Evolutionary conservation across 306 rosid species (phyloP), one percentile per base, ranked within the genome.

Genomic region (Cicer pinnatifidum): DNA sequence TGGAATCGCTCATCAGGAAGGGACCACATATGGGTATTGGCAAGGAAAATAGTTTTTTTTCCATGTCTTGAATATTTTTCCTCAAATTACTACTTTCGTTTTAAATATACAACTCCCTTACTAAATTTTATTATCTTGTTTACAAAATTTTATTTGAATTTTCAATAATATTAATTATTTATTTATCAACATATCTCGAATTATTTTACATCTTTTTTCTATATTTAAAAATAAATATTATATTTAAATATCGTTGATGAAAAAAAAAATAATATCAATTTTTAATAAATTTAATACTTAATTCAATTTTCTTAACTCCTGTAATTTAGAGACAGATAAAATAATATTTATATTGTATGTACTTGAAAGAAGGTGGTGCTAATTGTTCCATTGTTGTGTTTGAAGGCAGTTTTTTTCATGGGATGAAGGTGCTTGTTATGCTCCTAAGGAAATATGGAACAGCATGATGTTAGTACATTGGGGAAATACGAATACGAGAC

Each of bases 351-450:
- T 17, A 45, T 19, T 53, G 45, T 78, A 37, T 76, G 61, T 45
- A 23, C 57, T 60, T 61, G 40, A 69, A 38, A 50, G 56, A 59
- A 72, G 68, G 38, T 13, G 4, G 38, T 65, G 80, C 81, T 89
- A 83, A 87, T 76, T 66, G 80, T 43, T 82, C 71, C 43, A 16
- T 75, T 73, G 82, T 75, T 83, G 53, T 75, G 45, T 79, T 69
- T 82, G 85, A 89, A 74, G 87, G 81, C 99, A 94, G 99, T 94
- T 78, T 67, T 94, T 91, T 85, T 87, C 99, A 65, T 94, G 99
- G 99, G 99, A 94, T 84, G 99, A 94, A 88, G 97, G 99, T 79
- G 97, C 99, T 78, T 94, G 99, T 88, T 94, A 91, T 88, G 97
- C 99, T 63, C 99, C 99, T 9, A 94, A 94, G 88, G 99, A 94